Base-by-base conservation (phyloP, 805 yeast genomes). In the Suhomyces pyralidae region DNA sequence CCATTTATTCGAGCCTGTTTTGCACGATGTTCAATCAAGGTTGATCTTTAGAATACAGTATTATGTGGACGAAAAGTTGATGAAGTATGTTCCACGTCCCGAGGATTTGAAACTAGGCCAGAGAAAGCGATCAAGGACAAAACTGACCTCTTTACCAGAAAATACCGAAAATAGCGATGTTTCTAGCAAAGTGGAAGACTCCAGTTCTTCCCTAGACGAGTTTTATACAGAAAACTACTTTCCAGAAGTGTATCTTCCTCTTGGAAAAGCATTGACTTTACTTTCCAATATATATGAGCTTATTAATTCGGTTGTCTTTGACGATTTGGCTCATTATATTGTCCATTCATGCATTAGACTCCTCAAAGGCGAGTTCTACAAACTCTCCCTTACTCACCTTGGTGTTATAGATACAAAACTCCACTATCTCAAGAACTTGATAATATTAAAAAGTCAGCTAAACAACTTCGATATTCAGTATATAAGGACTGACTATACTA, bases 291-390 rank as follows among this genome's bases (percentile, higher is more conserved):
- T 92, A 20, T 89, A 90, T 63, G 96, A 89, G 61, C 73, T 91
- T 60, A 81, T 93, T 36, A 85, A 86, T 58, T 83, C 92, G 2
- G 71, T 79, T 10, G 88, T 90, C 1, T 93, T 92, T 70, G 96
- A 90, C 65, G 96, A 90, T 62, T 70, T 92, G 57, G 96, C 97
- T 0, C 96, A 90, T 65, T 83, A 87, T 52, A 84, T 90, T 49
- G 88, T 93, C 3, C 97, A 89, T 63, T 80, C 86, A 44, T 85
- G 94, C 60, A 80, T 90, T 36, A 61, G 71, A 14, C 82, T 94
- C 6, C 68, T 90, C 59, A 79, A 80, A 51, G 67, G 68, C 14
- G 86, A 87, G 10, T 69, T 70, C 17, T 79, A 79, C 57, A 70
- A 74, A 3, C 60, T 81, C 22, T 77, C 82, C 6, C 59, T 66